Conservation (phyloP, 164 flowering plant species). For the Akebia trifoliata region DNA sequence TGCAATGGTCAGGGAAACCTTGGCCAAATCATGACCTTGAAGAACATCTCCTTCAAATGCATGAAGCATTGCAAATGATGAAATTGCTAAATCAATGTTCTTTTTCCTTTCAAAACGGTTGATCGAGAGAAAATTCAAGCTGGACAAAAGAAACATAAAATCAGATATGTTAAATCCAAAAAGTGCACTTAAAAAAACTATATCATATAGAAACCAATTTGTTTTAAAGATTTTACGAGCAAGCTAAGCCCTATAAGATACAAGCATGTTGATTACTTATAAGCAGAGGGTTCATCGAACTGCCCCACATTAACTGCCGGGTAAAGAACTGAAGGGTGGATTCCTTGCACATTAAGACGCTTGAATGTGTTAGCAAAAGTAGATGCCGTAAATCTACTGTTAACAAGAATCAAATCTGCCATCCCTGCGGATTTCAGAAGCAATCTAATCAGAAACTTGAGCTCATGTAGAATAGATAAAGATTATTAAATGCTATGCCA, state of each 20-base stretch:
- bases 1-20: constrained; percentile 63
- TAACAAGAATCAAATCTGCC: constrained; percentile 89
- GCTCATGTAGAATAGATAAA: background rate
- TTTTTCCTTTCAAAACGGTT: constrained; percentile 94
- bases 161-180: background rate
- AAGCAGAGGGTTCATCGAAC: constrained; percentile 55
- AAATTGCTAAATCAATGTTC: constrained; percentile 81
- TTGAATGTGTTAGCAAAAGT: constrained; percentile 85
- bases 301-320: constrained; percentile 92
- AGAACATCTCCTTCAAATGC: constrained; percentile 29
- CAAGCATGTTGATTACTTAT: constrained; percentile 45
- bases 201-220: background rate
- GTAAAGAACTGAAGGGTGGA: constrained; percentile 77
- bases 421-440: constrained; percentile 49
- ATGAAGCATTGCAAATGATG: constrained; percentile 66
- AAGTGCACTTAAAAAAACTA: background rate
- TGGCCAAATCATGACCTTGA: constrained; percentile 30
- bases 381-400: constrained; percentile 87
- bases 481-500: background rate
- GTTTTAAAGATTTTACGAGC: constrained; percentile 1
- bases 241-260: constrained; percentile 17
- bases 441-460: constrained; percentile 1
- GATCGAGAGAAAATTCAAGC: constrained; percentile 79
- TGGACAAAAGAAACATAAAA: constrained; percentile 16
- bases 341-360: constrained; percentile 60